A percentile compares a stretch with the other conserved stretches of the same genome.
Evolutionary conservation across 768 basidiomycete species (phyloP).

Genomic region (Sarcodon aspratus): DNA sequence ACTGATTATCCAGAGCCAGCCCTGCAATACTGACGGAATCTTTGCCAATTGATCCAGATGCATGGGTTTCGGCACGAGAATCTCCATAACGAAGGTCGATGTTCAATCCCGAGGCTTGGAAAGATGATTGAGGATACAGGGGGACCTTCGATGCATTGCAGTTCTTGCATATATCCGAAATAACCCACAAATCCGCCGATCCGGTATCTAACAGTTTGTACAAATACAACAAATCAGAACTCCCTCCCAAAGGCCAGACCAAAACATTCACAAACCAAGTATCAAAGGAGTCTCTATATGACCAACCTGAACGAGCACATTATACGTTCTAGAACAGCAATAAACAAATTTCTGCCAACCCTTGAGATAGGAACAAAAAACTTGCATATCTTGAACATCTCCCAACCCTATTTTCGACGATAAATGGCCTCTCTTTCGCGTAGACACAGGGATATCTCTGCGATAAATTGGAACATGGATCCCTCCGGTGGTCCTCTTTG

Average conservation of each 20-base stretch:
- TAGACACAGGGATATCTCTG: too few relatives aligned
- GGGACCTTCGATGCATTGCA: conserved; percentile 27
- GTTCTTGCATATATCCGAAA: conserved; percentile 43
- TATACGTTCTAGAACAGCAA: conserved; percentile 42
- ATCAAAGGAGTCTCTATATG: conserved; percentile 40
- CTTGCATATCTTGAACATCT: conserved; percentile 52
- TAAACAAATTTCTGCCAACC: neutral
- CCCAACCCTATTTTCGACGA: conserved; percentile 35
- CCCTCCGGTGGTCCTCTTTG: too few relatives aligned
- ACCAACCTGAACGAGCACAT: conserved; percentile 46
- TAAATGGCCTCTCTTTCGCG: too few relatives aligned
- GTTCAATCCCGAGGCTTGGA: conserved; percentile 35
- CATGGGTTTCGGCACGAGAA: conserved; percentile 58
- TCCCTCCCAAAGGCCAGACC: neutral
- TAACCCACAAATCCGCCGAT: conserved; percentile 69
- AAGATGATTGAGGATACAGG: conserved; percentile 37
- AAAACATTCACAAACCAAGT: conserved; percentile 33
- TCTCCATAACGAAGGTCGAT: conserved; percentile 56
- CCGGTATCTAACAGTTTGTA: conserved; percentile 44
- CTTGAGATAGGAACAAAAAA: conserved; percentile 1
- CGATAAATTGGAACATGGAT: too few relatives aligned
- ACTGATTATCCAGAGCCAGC: conserved; percentile 36
- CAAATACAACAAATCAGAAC: neutral
- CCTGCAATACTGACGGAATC: conserved; percentile 47
- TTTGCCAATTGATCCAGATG: conserved; percentile 48